Evolutionary conservation across 345 rosid species (phyloP).

Genomic region (Lepidium africanum): DNA sequence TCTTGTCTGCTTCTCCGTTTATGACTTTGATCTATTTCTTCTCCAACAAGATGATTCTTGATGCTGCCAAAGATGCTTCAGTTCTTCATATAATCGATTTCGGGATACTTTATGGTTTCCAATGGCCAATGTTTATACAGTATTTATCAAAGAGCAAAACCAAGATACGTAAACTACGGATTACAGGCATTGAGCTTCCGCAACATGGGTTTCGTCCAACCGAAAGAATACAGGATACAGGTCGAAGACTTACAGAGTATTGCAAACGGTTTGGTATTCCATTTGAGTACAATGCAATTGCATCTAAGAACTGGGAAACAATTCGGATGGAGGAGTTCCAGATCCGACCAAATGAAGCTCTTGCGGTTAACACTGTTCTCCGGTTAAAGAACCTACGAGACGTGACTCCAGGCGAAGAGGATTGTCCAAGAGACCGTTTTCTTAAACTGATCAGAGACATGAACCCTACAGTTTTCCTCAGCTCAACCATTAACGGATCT

Average conservation of each 20-base stretch:
- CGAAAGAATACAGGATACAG: conserved; percentile 63
- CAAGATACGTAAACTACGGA: conserved; percentile 61
- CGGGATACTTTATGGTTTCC: conserved; percentile 78
- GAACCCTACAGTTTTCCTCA: conserved; percentile 53
- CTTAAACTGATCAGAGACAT: conserved; percentile 49
- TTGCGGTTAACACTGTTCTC: conserved; percentile 48
- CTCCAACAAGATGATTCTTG: conserved; percentile 41
- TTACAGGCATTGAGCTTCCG: conserved; percentile 87
- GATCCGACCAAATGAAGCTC: conserved; percentile 43
- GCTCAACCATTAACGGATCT: conserved; percentile 44
- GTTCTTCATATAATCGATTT: conserved; percentile 81
- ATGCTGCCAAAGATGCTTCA: conserved; percentile 42
- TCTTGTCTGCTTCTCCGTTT: conserved; percentile 50
- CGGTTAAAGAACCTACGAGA: conserved; percentile 51
- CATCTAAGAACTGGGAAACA: conserved; percentile 63
- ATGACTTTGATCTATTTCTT: conserved; percentile 51
- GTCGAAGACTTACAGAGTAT: conserved; percentile 53
- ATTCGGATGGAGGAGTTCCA: conserved; percentile 60
- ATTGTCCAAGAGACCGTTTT: conserved; percentile 53
- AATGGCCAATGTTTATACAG: conserved; percentile 83
- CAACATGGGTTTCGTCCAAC: conserved; percentile 63
- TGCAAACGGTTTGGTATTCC: conserved; percentile 69
- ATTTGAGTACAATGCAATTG: conserved; percentile 59
- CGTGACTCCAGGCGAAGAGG: conserved; percentile 44
- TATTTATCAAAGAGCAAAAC: conserved; percentile 31